A percentile compares a stretch with the other conserved stretches of the same genome.
These are phyloP conservation scores for Viola odorata DNA, from an alignment of 345 rosid genomes.

Conservation along the genomic window DNA sequence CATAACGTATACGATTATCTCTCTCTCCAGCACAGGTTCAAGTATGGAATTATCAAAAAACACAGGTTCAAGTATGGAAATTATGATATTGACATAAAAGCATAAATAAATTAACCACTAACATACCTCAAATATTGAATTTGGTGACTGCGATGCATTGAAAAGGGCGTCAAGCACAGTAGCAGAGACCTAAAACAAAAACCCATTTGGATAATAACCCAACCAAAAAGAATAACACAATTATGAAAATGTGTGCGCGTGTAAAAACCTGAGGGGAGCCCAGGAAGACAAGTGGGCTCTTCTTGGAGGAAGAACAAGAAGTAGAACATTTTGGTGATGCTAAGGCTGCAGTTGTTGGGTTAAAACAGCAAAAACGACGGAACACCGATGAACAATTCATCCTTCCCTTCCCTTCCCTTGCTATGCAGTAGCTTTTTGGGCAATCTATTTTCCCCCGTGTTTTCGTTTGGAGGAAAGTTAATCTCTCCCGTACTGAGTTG, in stretches of 20 bases:
- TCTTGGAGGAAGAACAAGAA: slow-evolving; percentile 40
- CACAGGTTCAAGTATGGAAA: not conserved
- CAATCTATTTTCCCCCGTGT: too few relatives aligned
- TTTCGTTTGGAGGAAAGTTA: too few relatives aligned
- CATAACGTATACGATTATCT: too few relatives aligned
- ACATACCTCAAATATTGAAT: slow-evolving; percentile 64
- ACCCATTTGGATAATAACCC: not conserved
- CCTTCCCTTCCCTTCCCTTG: not conserved
- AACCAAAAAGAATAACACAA: not conserved
- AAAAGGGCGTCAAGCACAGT: slow-evolving; percentile 77
- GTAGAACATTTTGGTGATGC: slow-evolving; percentile 8
- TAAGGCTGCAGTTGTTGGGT: slow-evolving; percentile 14
- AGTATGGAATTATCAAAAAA: too few relatives aligned
- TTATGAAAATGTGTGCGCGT: not conserved
- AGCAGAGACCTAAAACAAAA: slow-evolving; percentile 52
- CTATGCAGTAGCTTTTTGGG: too few relatives aligned
- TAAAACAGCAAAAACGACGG: slow-evolving; percentile 69
- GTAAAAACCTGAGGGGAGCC: slow-evolving; percentile 79
- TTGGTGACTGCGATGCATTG: slow-evolving; percentile 57
- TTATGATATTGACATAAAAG: not conserved
- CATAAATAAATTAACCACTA: not conserved
- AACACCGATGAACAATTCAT: slow-evolving; percentile 33
- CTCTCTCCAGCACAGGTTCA: too few relatives aligned
- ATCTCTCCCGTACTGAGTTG: too few relatives aligned
- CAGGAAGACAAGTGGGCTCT: slow-evolving; percentile 73